These are phyloP conservation scores for Eustoma russellianum DNA, from an alignment of 257 asterid genomes.

Conservation along the genomic window DNA sequence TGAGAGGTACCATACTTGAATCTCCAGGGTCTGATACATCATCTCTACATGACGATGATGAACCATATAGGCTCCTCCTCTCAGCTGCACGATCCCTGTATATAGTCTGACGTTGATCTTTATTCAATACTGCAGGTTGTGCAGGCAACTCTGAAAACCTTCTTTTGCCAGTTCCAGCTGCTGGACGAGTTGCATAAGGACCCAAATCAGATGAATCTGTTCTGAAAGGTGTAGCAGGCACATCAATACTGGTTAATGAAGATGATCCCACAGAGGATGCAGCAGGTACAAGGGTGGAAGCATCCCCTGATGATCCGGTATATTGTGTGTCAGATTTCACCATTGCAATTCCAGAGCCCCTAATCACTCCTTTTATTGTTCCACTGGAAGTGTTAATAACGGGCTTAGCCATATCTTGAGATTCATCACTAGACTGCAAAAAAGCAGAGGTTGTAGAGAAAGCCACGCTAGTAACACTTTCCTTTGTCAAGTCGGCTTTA, in stretches of 20 bases:
- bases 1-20: slow-evolving; percentile 61
- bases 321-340: slow-evolving; percentile 70
- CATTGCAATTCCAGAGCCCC: slow-evolving; percentile 81
- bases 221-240: slow-evolving; percentile 56
- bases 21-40: slow-evolving; percentile 58
- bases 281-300: slow-evolving; percentile 25
- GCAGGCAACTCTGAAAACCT: slow-evolving; percentile 92
- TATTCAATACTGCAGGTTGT: slow-evolving; percentile 33
- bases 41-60: slow-evolving; percentile 58
- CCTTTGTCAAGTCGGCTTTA: slow-evolving; percentile 41
- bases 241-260: slow-evolving; percentile 29
- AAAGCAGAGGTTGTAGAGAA: slow-evolving; percentile 23
- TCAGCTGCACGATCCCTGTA: slow-evolving; percentile 99
- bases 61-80: slow-evolving; percentile 89
- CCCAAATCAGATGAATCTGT: slow-evolving; percentile 84
- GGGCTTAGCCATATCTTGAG: slow-evolving; percentile 53
- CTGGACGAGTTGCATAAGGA: slow-evolving; percentile 47
- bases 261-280: slow-evolving; percentile 28
- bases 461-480: slow-evolving; percentile 28
- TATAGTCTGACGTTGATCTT: slow-evolving; percentile 54
- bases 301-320: slow-evolving; percentile 40
- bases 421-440: slow-evolving; percentile 39
- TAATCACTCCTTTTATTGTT: slow-evolving; percentile 71
- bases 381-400: slow-evolving; percentile 48
- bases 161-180: slow-evolving; percentile 70